Conservation (phyloP, 2,329 filamentous ascomycete genomes). For the Cladophialophora yegresii region DNA sequence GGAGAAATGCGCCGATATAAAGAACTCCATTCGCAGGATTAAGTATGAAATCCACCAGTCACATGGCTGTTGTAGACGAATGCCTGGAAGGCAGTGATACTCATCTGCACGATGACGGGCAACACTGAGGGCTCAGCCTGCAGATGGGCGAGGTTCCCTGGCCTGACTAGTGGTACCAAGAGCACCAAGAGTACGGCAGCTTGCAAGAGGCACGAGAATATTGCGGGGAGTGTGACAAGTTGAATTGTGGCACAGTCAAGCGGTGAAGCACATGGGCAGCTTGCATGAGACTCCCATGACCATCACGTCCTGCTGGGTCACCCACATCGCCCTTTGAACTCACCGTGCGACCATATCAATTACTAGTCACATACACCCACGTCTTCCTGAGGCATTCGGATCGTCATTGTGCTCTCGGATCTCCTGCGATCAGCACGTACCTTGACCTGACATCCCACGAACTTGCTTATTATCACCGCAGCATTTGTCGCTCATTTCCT, state of each 20-base stretch:
- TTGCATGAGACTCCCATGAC: slow-evolving; percentile 18
- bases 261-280: slow-evolving; percentile 16
- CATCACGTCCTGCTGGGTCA: slow-evolving; percentile 2
- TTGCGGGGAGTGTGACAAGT: slow-evolving; percentile 9
- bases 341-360: background rate
- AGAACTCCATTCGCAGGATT: background rate
- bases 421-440: background rate
- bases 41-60: slow-evolving; percentile 15
- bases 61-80: background rate
- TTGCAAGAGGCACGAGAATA: slow-evolving; percentile 7
- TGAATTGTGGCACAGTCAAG: slow-evolving; percentile 18
- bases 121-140: background rate
- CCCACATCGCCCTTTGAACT: background rate
- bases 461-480: slow-evolving; percentile 8
- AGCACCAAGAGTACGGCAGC: slow-evolving; percentile 13
- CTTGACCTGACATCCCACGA: slow-evolving; percentile 5
- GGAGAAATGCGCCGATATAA: background rate
- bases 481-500: background rate
- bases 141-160: background rate
- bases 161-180: slow-evolving; percentile 14
- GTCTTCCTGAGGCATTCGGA: background rate
- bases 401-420: slow-evolving; percentile 1
- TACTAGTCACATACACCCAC: background rate
- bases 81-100: slow-evolving; percentile 5
- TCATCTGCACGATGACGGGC: slow-evolving; percentile 12